Conservation (phyloP, 225 moss, liverwort and hornwort species). For the Pseudisothecium myosuroides region DNA sequence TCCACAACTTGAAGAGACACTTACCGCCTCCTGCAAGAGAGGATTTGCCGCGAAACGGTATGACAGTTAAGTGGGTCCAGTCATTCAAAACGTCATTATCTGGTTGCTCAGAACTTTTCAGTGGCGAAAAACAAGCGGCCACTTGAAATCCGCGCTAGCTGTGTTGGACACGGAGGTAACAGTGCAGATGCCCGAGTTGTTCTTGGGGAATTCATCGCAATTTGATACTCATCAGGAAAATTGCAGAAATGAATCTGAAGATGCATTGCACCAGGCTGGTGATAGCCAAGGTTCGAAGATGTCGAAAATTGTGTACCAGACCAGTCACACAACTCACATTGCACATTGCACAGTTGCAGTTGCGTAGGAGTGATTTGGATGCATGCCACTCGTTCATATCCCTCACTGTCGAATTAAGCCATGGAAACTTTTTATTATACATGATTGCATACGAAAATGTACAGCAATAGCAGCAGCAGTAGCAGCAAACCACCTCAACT, state of each 20-base stretch:
- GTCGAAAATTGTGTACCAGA: background rate
- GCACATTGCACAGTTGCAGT: background rate
- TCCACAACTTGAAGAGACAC: background rate
- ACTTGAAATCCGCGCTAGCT: background rate
- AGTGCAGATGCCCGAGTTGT: background rate
- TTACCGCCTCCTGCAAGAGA: background rate
- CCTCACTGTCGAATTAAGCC: conserved; percentile 3
- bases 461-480: conserved; percentile 3
- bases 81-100: background rate
- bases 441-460: conserved; percentile 9
- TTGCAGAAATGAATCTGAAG: background rate
- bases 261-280: background rate
- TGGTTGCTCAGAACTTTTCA: background rate
- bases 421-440: conserved; percentile 19
- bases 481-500: conserved; percentile 15
- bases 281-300: background rate
- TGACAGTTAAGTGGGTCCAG: background rate
- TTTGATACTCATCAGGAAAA: background rate
- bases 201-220: background rate
- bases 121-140: background rate
- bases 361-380: background rate
- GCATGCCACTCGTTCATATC: background rate
- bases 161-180: background rate
- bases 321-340: background rate
- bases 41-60: background rate